These are phyloP conservation scores for Bromus sterilis DNA, from an alignment of 176 grass and related monocot species.

Conservation along the genomic window DNA sequence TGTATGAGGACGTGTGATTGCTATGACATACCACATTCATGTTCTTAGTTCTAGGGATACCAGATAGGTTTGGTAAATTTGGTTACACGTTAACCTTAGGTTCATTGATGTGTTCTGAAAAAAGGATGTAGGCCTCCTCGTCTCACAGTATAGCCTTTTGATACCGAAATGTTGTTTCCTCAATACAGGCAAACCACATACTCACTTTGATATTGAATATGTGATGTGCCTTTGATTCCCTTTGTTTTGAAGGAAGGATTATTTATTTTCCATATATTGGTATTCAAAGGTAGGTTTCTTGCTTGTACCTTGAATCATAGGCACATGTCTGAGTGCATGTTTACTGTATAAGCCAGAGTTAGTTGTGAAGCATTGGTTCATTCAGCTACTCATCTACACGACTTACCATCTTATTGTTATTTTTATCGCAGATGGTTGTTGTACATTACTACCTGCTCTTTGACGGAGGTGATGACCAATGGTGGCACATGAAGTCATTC, in stretches of 20 bases:
- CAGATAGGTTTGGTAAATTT: neutral
- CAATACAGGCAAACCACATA: neutral
- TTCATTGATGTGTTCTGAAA: neutral
- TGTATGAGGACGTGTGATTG: neutral
- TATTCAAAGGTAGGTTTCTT: neutral
- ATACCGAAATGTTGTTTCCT: neutral
- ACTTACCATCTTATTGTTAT: neutral
- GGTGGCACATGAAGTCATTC: slow-evolving; percentile 55
- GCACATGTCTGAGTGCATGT: neutral
- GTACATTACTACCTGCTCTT: slow-evolving; percentile 78
- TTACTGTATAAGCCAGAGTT: neutral
- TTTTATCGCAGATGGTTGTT: slow-evolving; percentile 43
- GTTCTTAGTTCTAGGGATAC: neutral
- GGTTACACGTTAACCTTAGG: neutral
- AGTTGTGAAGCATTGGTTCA: neutral
- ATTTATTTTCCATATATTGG: neutral
- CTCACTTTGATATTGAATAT: neutral
- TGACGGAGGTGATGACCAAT: slow-evolving; percentile 43
- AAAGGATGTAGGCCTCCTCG: neutral
- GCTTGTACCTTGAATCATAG: neutral
- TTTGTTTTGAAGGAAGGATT: neutral
- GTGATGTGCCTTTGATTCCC: neutral
- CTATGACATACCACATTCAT: neutral
- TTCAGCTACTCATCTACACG: neutral
- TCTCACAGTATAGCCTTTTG: neutral